Percentiles rank a stretch among this genome's conserved stretches.
These are phyloP conservation scores for Leccinum subtestaceum DNA, from an alignment of 768 basidiomycete genomes.

Conservation along the genomic window DNA sequence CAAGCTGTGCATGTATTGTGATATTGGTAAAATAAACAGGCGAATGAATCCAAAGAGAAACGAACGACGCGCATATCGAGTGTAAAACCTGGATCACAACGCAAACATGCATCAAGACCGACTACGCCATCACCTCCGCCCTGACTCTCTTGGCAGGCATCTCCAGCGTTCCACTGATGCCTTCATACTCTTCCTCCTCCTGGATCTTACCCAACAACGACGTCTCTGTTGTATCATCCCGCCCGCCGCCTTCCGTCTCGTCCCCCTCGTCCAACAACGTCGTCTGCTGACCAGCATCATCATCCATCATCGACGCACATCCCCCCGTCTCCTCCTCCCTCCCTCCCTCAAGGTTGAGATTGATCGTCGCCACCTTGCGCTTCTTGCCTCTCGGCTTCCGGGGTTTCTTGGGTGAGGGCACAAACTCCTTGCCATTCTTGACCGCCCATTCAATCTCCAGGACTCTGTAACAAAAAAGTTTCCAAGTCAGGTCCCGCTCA, in stretches of 20 bases:
- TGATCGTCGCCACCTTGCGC: slow-evolving; percentile 28
- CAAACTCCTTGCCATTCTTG: slow-evolving; percentile 56
- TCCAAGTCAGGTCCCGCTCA: slow-evolving; percentile 35
- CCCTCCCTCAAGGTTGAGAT: slow-evolving; percentile 14
- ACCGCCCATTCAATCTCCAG: slow-evolving; percentile 81
- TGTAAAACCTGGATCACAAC: neutral
- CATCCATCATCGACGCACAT: neutral
- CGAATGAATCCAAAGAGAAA: neutral
- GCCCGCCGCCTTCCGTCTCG: slow-evolving; percentile 31
- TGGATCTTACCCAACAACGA: slow-evolving; percentile 15
- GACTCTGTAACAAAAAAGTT: slow-evolving; percentile 48
- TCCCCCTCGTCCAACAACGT: slow-evolving; percentile 41
- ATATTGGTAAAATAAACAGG: neutral
- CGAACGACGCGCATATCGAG: neutral
- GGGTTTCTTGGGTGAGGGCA: slow-evolving; percentile 51
- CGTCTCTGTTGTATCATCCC: slow-evolving; percentile 14
- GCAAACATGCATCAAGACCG: neutral
- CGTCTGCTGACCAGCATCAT: neutral
- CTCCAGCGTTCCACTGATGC: slow-evolving; percentile 13
- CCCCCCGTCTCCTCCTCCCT: slow-evolving; percentile 12
- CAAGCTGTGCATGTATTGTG: neutral
- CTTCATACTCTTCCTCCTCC: slow-evolving; percentile 34
- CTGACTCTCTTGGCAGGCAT: slow-evolving; percentile 29
- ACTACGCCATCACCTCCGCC: slow-evolving; percentile 19
- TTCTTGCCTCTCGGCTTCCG: slow-evolving; percentile 35